These are phyloP conservation scores for Acidomyces sp. DNA, from an alignment of 495 filamentous ascomycete genomes.

Conservation along the genomic window DNA sequence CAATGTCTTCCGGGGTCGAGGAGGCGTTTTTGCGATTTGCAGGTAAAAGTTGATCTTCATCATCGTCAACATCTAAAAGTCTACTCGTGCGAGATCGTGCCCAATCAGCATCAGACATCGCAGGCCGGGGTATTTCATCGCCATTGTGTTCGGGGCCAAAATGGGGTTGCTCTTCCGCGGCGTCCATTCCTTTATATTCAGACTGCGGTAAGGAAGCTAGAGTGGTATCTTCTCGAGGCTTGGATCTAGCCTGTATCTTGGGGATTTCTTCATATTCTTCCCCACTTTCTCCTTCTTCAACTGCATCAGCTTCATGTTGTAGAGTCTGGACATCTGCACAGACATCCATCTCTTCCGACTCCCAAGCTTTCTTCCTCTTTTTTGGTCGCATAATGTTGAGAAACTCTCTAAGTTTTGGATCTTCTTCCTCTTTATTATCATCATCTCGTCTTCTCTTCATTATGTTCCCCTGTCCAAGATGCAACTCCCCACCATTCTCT, in stretches of 20 bases:
- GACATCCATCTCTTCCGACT: constrained; percentile 42
- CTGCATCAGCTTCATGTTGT: constrained; percentile 11
- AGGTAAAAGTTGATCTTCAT: constrained; percentile 29
- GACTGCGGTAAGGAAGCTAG: too few relatives aligned
- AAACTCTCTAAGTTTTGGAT: constrained; percentile 77
- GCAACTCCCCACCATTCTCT: neutral
- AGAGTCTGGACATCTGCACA: constrained; percentile 11
- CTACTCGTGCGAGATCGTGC: constrained; percentile 84
- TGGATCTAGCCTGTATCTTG: constrained; percentile 28
- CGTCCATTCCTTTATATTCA: too few relatives aligned
- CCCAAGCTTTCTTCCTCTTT: constrained; percentile 55
- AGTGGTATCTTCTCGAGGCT: constrained; percentile 1
- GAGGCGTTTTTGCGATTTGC: neutral
- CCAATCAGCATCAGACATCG: constrained; percentile 76
- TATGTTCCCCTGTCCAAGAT: neutral
- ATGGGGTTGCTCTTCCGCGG: neutral
- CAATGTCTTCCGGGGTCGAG: too few relatives aligned
- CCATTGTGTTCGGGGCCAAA: neutral
- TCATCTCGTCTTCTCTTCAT: constrained; percentile 43
- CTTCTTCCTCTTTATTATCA: constrained; percentile 36
- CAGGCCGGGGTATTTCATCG: neutral
- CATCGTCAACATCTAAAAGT: constrained; percentile 69
- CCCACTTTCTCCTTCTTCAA: constrained; percentile 41
- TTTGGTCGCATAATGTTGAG: constrained; percentile 65
- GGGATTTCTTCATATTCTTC: constrained; percentile 53